Conservation (phyloP, 345 rosid genomes). For the Hevea brasiliensis region DNA sequence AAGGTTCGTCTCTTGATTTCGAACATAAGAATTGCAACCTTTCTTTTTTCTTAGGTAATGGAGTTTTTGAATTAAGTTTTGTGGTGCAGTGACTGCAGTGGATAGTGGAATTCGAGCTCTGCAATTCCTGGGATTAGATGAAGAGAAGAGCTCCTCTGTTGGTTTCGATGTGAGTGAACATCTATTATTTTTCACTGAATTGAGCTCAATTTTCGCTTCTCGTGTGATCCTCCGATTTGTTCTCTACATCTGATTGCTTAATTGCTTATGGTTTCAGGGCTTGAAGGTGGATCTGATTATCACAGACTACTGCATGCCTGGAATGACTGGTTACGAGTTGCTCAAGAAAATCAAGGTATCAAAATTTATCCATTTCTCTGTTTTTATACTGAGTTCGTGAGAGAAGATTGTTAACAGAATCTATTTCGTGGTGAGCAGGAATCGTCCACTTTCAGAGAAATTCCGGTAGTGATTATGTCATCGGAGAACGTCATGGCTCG, state of each 20-base stretch:
- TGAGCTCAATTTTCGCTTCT: not conserved
- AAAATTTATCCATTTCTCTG: not conserved
- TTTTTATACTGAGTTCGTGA: not conserved
- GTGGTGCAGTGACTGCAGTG: slow-evolving; percentile 72
- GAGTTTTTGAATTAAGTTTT: slow-evolving; percentile 3
- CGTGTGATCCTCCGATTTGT: not conserved
- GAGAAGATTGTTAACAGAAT: no score
- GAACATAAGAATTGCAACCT: not conserved
- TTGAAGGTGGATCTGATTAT: slow-evolving; percentile 88
- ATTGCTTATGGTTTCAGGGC: slow-evolving; percentile 35
- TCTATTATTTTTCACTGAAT: not conserved
- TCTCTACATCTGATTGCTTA: not conserved
- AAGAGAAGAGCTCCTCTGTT: slow-evolving; percentile 42
- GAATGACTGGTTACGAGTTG: slow-evolving; percentile 96
- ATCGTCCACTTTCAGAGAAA: slow-evolving; percentile 65
- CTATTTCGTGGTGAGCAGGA: slow-evolving; percentile 42
- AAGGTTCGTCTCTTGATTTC: slow-evolving; percentile 44
- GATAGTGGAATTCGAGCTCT: slow-evolving; percentile 89
- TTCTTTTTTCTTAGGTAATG: not conserved
- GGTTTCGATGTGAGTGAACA: slow-evolving; percentile 46
- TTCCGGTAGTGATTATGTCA: slow-evolving; percentile 94
- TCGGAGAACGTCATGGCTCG: slow-evolving; percentile 82
- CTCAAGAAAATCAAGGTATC: slow-evolving; percentile 90
- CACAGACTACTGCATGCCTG: slow-evolving; percentile 98
- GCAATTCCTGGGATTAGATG: slow-evolving; percentile 72